phyloP scores from a whole-genome alignment of 116 monocot species.

The Iris pallida region DNA sequence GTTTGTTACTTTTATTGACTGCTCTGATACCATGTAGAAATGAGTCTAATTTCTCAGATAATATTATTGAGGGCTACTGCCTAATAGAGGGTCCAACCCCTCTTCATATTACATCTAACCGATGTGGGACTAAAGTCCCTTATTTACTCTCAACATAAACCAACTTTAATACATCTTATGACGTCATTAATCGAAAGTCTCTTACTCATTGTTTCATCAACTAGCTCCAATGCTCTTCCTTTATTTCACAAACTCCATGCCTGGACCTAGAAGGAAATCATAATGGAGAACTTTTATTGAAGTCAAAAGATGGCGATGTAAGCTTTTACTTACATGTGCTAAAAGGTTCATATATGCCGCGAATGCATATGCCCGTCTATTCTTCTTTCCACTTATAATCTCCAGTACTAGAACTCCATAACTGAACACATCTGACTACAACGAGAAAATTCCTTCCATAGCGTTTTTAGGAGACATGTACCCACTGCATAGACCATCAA shows the following conservation, averaged over 20 bases:
- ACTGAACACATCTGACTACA: constrained; percentile 55
- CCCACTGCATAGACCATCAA: constrained; percentile 24
- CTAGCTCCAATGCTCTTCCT: constrained; percentile 3
- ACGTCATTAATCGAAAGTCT: constrained; percentile 4
- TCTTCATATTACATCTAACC: too few relatives aligned
- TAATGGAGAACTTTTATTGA: too few relatives aligned
- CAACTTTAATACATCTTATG: constrained; percentile 18
- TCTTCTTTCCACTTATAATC: constrained; percentile 37
- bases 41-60: too few relatives aligned
- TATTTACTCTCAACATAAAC: too few relatives aligned
- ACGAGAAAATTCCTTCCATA: constrained; percentile 41
- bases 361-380: constrained; percentile 9
- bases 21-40: too few relatives aligned
- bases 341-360: constrained; percentile 16
- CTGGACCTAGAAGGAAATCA: background rate
- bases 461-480: constrained; percentile 63
- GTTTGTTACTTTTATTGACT: too few relatives aligned
- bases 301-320: background rate
- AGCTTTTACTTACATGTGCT: constrained; percentile 28
- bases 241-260: constrained; percentile 31
- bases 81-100: too few relatives aligned
- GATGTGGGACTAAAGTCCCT: too few relatives aligned
- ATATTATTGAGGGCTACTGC: too few relatives aligned
- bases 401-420: constrained; percentile 42
- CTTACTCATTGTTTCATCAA: constrained; percentile 17